A percentile compares a stretch with the other conserved stretches of the same genome.
These are phyloP conservation scores for Xylaria sp. DNA, from an alignment of 2,329 filamentous ascomycete genomes.

Conservation along the genomic window DNA sequence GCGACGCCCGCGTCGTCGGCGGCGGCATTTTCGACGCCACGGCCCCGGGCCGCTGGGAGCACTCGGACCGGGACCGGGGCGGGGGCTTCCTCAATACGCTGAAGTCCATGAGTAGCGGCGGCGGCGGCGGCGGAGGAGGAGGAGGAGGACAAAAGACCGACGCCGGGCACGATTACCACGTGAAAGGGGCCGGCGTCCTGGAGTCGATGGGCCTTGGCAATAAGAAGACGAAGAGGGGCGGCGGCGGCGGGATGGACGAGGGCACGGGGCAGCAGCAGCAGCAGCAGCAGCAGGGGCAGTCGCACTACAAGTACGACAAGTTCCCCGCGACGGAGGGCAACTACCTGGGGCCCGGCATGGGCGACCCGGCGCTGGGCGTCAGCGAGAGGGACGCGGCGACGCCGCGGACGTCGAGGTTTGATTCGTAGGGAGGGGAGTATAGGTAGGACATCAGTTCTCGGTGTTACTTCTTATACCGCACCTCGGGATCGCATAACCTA, in stretches of 20 bases:
- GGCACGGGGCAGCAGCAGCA: slow-evolving; percentile 7
- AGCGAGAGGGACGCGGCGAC: slow-evolving; percentile 1
- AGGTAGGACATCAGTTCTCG: slow-evolving; percentile 22
- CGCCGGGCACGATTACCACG: too few species aligned
- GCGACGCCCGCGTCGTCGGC: slow-evolving; percentile 3
- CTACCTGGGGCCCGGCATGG: slow-evolving; percentile 8
- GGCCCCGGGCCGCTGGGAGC: slow-evolving; percentile 10
- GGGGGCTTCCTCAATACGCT: slow-evolving; percentile 11
- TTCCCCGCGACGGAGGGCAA: slow-evolving; percentile 11
- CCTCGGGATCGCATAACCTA: too few species aligned
- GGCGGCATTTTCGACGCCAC: slow-evolving; percentile 8
- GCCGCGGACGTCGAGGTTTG: slow-evolving; percentile 17
- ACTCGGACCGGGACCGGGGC: slow-evolving; percentile 2
- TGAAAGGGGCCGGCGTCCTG: too few species aligned
- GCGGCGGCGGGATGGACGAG: neutral
- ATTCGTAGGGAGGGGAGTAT: slow-evolving; percentile 21
- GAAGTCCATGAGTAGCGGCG: slow-evolving; percentile 8
- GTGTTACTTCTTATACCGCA: too few species aligned
- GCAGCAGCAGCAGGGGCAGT: too few species aligned
- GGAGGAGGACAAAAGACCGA: too few species aligned
- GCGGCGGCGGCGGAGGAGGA: slow-evolving; percentile 3
- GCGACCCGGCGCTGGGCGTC: too few species aligned
- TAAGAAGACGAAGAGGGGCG: neutral
- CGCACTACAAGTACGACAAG: slow-evolving; percentile 16
- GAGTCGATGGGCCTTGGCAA: neutral